A percentile compares a stretch with the other conserved stretches of the same genome.
These are phyloP conservation scores for Fimicolochytrium jonesii DNA, from an alignment of 192 early-diverging fungal genomes.

Conservation along the genomic window DNA sequence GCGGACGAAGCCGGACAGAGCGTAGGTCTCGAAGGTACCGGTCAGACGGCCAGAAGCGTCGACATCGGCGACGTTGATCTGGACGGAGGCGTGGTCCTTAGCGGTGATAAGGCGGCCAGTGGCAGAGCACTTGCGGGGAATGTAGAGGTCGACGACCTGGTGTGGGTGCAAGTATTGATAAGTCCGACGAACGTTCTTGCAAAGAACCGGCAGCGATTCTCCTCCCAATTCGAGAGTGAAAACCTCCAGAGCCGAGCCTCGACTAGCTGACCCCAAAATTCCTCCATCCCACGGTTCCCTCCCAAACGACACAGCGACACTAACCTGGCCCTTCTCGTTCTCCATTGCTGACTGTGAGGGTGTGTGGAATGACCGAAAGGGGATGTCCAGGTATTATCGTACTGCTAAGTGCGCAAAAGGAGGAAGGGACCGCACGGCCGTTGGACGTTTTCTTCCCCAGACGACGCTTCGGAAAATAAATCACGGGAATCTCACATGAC, in stretches of 20 bases:
- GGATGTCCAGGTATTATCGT: background rate
- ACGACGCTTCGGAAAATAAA: too few species aligned
- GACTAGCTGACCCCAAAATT: background rate
- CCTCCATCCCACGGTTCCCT: background rate
- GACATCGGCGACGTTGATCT: conserved; percentile 94
- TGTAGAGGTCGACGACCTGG: conserved; percentile 83
- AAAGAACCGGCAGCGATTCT: background rate
- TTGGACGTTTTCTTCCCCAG: too few species aligned
- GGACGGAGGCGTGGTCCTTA: conserved; percentile 98
- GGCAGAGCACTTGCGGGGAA: conserved; percentile 96
- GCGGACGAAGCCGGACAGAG: conserved; percentile 90
- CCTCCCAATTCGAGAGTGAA: background rate
- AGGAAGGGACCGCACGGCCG: too few species aligned
- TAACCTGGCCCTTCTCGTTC: conserved; percentile 51
- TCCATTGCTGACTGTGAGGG: conserved; percentile 38
- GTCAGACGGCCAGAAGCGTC: conserved; percentile 75
- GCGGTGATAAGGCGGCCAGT: conserved; percentile 96
- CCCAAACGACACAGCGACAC: background rate
- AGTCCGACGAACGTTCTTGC: background rate
- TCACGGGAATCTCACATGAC: too few species aligned
- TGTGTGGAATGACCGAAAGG: background rate
- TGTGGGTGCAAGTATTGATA: background rate
- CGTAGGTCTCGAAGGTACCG: conserved; percentile 78
- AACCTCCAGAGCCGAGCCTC: background rate
- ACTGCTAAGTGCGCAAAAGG: too few species aligned